Evolutionary conservation across 331 rosid species (phyloP), one percentile per base, ranked within the genome.

Genomic region (Erythrophleum ivorense): DNA sequence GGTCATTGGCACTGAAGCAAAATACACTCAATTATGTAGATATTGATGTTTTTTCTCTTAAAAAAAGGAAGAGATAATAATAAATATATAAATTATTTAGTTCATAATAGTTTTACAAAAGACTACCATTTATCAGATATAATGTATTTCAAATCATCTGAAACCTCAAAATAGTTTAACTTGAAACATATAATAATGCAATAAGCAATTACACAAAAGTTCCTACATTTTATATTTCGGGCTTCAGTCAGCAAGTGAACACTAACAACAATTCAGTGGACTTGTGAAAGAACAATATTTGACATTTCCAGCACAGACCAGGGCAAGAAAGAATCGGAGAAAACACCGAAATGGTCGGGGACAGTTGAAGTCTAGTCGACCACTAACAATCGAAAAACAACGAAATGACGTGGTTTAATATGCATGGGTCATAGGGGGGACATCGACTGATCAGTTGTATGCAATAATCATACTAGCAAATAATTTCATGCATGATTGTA

Each of bases 1-100:
- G 64, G 6, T n/a, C 31, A 53, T n/a, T 7, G 18, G 14, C 24
- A 70, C 78, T 71, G 63, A 46, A 69, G 64, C 60, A 75, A 73
- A 81, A 81, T 16, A 33, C 48, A 15, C 29, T 24, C 1, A 82
- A 64, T 40, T 24, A 18, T 24, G 29, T 1, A 24, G 1, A 78
- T 78, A 71, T n/a, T 40, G 19, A 77, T 18, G 66, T 5, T 24
- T 24, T 24, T 24, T 24, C 1, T 24, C 29, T 24, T 24, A 24
- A 24, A 19, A 12, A 33, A 3, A 13, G 19, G 43, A 31, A 14
- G 29, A 76, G 12, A 60, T 19, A 24, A 54, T 6, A 24, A 1
- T 24, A 24, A 24, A 24, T 24, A 24, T 24, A 24, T 24, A 53
- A 48, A 71, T 66, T 38, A 9, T 3, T 7, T 7, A 8, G 45